Percentiles rank a stretch among this genome's conserved stretches.
Conservation (phyloP, 2,329 filamentous ascomycete genomes). For the Penicillium vulpinum region DNA sequence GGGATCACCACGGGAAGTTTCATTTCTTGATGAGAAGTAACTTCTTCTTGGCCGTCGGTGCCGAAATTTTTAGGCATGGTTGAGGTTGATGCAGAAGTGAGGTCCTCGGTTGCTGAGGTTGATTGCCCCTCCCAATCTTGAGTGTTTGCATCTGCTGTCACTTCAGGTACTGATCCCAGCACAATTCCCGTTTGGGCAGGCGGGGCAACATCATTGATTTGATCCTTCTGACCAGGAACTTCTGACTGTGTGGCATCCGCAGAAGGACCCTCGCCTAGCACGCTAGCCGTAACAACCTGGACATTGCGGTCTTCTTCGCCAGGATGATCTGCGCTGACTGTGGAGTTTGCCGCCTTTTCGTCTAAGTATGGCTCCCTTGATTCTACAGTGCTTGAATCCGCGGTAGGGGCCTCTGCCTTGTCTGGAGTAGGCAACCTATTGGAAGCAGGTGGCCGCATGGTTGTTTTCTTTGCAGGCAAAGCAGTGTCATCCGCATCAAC, state of each 20-base stretch:
- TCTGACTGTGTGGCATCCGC: constrained; percentile 18
- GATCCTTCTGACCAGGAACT: constrained; percentile 12
- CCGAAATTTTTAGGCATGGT: constrained; percentile 32
- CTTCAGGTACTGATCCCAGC: constrained; percentile 18
- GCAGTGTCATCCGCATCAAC: constrained; percentile 47
- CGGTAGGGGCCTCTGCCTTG: constrained; percentile 40
- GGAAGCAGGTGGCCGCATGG: constrained; percentile 40
- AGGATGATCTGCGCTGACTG: constrained; percentile 31
- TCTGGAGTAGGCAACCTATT: constrained; percentile 41
- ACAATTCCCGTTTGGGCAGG: constrained; percentile 7
- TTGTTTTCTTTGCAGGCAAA: constrained; percentile 49
- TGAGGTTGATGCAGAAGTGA: constrained; percentile 45
- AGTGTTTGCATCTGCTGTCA: constrained; percentile 4
- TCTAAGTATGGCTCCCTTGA: constrained; percentile 42
- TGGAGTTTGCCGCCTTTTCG: constrained; percentile 39
- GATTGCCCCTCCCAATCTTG: constrained; percentile 32
- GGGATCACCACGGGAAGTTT: constrained; percentile 54
- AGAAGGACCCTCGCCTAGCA: constrained; percentile 36
- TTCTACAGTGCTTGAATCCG: constrained; percentile 43
- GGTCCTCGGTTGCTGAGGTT: constrained; percentile 66
- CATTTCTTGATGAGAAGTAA: constrained; percentile 43
- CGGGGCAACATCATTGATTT: constrained; percentile 13
- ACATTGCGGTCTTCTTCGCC: constrained; percentile 31
- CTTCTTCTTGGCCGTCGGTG: constrained; percentile 48
- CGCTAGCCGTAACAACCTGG: constrained; percentile 39